Percentiles rank a stretch among this genome's conserved stretches.
phyloP scores from a whole-genome alignment of 164 flowering plant species.

The Dillenia suffruticosa region DNA sequence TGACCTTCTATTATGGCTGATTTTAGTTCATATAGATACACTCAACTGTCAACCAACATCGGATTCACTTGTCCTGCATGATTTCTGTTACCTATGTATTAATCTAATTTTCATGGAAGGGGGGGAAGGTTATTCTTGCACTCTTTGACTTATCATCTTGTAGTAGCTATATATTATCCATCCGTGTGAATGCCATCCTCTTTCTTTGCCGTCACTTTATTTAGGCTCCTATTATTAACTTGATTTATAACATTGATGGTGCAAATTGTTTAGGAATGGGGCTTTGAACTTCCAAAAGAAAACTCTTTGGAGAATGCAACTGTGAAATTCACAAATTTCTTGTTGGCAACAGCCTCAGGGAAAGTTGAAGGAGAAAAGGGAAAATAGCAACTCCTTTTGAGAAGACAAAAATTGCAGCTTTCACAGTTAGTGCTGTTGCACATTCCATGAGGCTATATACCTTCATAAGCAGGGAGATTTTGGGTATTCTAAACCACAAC shows the following conservation, averaged over 20 bases:
- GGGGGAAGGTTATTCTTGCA: too few species aligned
- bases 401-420: slow-evolving; percentile 76
- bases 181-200: too few species aligned
- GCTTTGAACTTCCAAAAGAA: slow-evolving; percentile 32
- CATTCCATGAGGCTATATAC: slow-evolving; percentile 79
- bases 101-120: too few species aligned
- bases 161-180: too few species aligned
- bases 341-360: slow-evolving; percentile 75
- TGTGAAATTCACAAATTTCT: slow-evolving; percentile 50
- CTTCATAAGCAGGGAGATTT: slow-evolving; percentile 49
- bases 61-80: too few species aligned
- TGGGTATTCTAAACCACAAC: slow-evolving; percentile 28
- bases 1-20: too few species aligned
- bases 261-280: slow-evolving; percentile 51
- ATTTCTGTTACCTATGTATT: too few species aligned
- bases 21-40: too few species aligned
- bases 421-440: slow-evolving; percentile 72
- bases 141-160: too few species aligned
- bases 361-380: slow-evolving; percentile 63
- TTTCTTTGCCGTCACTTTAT: too few species aligned
- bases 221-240: too few species aligned
- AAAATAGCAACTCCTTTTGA: slow-evolving; percentile 76
- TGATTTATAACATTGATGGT: neutral
- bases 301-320: slow-evolving; percentile 39
- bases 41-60: too few species aligned